Conservation (phyloP, 2,329 filamentous ascomycete species). For the Verticillium klebahnii region DNA sequence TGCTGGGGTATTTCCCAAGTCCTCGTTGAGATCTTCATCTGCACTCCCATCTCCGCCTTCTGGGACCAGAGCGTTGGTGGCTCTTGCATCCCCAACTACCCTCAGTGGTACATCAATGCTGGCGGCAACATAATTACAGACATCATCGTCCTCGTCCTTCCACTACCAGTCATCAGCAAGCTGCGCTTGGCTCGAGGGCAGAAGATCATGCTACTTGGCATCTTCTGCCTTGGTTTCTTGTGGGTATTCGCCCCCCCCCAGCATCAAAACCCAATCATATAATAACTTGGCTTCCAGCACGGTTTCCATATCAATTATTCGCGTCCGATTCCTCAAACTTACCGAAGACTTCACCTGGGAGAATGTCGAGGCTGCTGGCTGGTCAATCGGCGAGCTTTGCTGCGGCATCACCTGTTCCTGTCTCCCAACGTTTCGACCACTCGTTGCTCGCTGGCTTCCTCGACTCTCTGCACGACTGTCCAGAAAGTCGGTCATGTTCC, state of each 20-base stretch:
- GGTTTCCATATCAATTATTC: conserved; percentile 17
- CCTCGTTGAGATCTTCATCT: conserved; percentile 18
- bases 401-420: conserved; percentile 18
- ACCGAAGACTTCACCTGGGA: conserved; percentile 16
- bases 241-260: neutral
- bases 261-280: neutral
- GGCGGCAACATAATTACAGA: conserved; percentile 16
- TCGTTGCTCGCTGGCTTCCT: conserved; percentile 7
- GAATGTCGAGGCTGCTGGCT: conserved; percentile 17
- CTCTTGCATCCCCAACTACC: conserved; percentile 15
- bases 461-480: too few species aligned
- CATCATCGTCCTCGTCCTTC: conserved; percentile 12
- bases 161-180: conserved; percentile 11
- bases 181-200: conserved; percentile 9
- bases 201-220: conserved; percentile 15
- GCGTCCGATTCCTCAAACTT: conserved; percentile 15
- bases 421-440: conserved; percentile 18
- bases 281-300: conserved; percentile 6
- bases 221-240: conserved; percentile 11
- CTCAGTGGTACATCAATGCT: conserved; percentile 19
- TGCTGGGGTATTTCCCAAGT: conserved; percentile 21
- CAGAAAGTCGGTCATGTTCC: too few species aligned
- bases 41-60: conserved; percentile 19
- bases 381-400: conserved; percentile 18
- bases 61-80: conserved; percentile 18